Conservation (phyloP, 148 eudicot species). For the Polygonum aviculare region DNA sequence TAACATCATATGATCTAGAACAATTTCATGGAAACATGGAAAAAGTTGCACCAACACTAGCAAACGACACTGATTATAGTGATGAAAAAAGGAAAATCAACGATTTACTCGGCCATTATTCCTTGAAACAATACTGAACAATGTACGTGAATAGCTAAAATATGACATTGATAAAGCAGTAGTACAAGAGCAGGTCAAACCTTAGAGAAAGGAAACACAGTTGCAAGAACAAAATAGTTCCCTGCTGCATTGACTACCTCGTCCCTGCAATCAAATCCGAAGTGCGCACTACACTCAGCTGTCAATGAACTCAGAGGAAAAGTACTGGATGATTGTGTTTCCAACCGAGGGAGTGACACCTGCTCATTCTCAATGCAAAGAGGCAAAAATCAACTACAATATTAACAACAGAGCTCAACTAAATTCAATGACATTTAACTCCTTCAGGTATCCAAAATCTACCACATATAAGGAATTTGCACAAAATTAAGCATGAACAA, state of each 20-base stretch:
- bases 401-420: neutral
- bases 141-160: neutral
- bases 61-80: neutral
- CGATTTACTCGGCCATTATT: neutral
- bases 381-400: neutral
- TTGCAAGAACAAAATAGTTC: conserved; percentile 72
- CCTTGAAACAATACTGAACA: neutral
- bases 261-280: conserved; percentile 36
- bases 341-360: conserved; percentile 68
- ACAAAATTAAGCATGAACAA: neutral
- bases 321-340: conserved; percentile 15
- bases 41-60: neutral
- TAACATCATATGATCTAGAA: neutral
- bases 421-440: neutral
- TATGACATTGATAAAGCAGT: neutral
- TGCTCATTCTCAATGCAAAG: conserved; percentile 20
- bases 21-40: neutral
- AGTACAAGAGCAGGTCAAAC: conserved; percentile 28
- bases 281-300: conserved; percentile 40
- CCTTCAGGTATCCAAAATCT: neutral
- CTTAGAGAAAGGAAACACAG: conserved; percentile 72
- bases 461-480: neutral
- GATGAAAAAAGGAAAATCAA: neutral
- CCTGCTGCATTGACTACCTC: conserved; percentile 38
- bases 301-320: conserved; percentile 49